Evolutionary conservation across 306 rosid species (phyloP).

Genomic region (Abrus precatorius): DNA sequence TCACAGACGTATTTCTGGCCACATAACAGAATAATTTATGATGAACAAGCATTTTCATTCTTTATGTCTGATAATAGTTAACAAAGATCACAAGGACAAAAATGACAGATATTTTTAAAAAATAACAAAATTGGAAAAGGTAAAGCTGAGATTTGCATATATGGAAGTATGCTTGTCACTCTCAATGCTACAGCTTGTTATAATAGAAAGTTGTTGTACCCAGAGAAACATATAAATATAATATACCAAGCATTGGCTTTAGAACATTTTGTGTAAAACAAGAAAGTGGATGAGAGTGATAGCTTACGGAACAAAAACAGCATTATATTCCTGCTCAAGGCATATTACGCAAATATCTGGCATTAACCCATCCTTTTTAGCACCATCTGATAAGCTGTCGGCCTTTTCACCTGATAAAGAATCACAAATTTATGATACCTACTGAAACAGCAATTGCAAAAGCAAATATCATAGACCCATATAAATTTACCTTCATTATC

Average conservation of each 20-base stretch:
- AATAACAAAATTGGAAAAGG: background rate
- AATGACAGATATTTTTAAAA: constrained; percentile 16
- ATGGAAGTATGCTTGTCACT: constrained; percentile 26
- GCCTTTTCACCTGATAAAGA: constrained; percentile 68
- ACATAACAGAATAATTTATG: constrained; percentile 7
- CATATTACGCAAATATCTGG: constrained; percentile 97
- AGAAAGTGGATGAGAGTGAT: constrained; percentile 37
- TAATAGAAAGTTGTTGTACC: constrained; percentile 15
- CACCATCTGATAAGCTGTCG: constrained; percentile 62
- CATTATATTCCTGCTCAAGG: constrained; percentile 91
- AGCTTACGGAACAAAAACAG: constrained; percentile 98
- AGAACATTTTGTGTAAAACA: constrained; percentile 25
- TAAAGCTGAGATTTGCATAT: constrained; percentile 1
- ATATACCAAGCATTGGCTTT: constrained; percentile 14
- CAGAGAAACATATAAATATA: constrained; percentile 37
- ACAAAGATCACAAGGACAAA: background rate
- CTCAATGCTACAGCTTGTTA: constrained; percentile 30
- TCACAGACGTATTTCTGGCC: constrained; percentile 7
- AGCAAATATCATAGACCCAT: constrained; percentile 9
- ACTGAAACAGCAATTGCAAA: constrained; percentile 32
- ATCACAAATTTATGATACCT: constrained; percentile 28
- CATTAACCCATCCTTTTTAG: constrained; percentile 74
- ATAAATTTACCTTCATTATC: constrained; percentile 73
- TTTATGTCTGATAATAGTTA: constrained; percentile 4
- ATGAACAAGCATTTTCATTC: background rate